A percentile compares a stretch with the other conserved stretches of the same genome.
phyloP scores from a whole-genome alignment of 2,329 filamentous ascomycete genomes.

The Pestalotiopsis sp. region DNA sequence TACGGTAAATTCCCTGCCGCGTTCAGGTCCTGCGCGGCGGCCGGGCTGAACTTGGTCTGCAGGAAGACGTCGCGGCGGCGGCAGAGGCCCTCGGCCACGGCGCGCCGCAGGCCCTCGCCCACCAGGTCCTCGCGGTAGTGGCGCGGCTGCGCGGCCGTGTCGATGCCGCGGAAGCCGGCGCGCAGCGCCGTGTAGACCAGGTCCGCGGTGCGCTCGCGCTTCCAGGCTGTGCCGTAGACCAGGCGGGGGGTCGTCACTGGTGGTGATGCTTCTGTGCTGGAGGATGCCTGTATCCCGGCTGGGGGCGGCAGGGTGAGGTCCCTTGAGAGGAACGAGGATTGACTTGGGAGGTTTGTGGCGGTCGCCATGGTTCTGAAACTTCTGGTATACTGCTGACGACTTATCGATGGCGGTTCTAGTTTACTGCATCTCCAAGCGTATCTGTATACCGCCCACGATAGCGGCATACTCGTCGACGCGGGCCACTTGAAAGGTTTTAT shows the following conservation, averaged over 20 bases:
- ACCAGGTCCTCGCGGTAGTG: conserved; percentile 78
- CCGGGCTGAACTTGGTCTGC: conserved; percentile 82
- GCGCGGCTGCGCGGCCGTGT: conserved; percentile 77
- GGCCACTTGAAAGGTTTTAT: too few relatives aligned
- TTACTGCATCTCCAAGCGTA: background rate
- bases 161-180: conserved; percentile 72
- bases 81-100: conserved; percentile 61
- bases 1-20: conserved; percentile 58
- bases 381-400: background rate
- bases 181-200: conserved; percentile 71
- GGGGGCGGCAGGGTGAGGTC: conserved; percentile 18
- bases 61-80: conserved; percentile 66
- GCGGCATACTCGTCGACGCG: background rate
- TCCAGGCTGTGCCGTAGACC: conserved; percentile 87
- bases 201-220: conserved; percentile 67
- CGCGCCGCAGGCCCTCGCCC: conserved; percentile 65
- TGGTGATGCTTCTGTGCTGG: too few relatives aligned
- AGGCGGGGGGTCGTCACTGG: conserved; percentile 51
- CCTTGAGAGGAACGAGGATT: conserved; percentile 16
- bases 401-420: background rate
- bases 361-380: conserved; percentile 12
- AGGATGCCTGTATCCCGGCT: too few relatives aligned
- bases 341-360: background rate
- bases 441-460: background rate
- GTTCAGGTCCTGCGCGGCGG: conserved; percentile 59